Evolutionary conservation across 2,329 filamentous ascomycete genomes (phyloP).

Genomic region (Ophiocordyceps camponoti-saundersi): DNA sequence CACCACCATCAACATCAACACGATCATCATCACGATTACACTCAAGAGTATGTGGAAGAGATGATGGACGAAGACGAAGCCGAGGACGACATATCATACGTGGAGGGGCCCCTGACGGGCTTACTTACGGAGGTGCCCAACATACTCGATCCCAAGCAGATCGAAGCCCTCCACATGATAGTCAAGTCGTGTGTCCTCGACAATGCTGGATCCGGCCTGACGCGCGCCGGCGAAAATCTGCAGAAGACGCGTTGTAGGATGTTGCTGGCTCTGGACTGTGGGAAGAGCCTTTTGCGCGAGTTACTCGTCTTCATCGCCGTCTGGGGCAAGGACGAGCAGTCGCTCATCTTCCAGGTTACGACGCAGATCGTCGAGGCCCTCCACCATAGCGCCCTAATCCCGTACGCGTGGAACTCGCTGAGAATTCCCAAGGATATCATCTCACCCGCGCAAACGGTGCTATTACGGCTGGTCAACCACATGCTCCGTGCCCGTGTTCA

Average conservation of each 20-base stretch:
- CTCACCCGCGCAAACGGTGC: constrained; percentile 82
- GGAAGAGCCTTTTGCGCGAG: constrained; percentile 75
- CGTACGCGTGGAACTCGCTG: constrained; percentile 82
- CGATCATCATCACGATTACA: constrained; percentile 19
- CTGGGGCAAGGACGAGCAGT: constrained; percentile 87
- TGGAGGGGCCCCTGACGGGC: constrained; percentile 63
- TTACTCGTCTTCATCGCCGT: constrained; percentile 92
- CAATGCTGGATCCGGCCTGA: constrained; percentile 52
- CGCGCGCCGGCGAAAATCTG: constrained; percentile 58
- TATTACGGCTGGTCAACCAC: constrained; percentile 78
- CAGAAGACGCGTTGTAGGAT: constrained; percentile 84
- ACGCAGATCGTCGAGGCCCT: constrained; percentile 91
- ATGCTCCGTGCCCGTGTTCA: constrained; percentile 51
- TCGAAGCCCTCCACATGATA: constrained; percentile 92
- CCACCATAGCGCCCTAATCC: constrained; percentile 73
- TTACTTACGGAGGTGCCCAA: constrained; percentile 86
- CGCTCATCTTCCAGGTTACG: constrained; percentile 92
- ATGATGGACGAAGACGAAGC: constrained; percentile 50
- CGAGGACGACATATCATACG: constrained; percentile 64
- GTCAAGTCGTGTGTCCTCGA: constrained; percentile 90
- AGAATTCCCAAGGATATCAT: constrained; percentile 92
- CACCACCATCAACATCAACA: constrained; percentile 15
- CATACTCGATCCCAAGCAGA: constrained; percentile 85
- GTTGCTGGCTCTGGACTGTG: constrained; percentile 76
- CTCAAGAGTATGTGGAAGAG: constrained; percentile 31